Conservation (phyloP, 148 eudicot genomes). For the Silene uniflora region DNA sequence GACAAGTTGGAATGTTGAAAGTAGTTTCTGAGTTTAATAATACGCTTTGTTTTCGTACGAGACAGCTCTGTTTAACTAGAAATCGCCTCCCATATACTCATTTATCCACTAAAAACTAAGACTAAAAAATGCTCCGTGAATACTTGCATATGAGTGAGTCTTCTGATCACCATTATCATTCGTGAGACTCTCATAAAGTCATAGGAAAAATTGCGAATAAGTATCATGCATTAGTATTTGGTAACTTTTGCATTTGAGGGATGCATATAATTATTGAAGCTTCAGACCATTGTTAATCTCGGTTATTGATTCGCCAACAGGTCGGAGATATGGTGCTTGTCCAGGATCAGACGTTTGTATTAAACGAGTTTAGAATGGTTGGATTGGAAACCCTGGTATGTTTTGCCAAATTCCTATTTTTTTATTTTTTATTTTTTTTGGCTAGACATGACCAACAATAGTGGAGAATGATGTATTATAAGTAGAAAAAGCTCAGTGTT, state of each 20-base stretch:
- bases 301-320: conserved; percentile 31
- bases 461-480: background rate
- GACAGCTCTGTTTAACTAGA: too few species aligned
- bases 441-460: background rate
- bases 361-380: conserved; percentile 42
- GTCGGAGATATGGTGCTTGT: conserved; percentile 78
- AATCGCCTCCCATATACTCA: too few species aligned
- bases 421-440: background rate
- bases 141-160: too few species aligned
- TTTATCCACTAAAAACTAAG: too few species aligned
- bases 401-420: too few species aligned
- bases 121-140: too few species aligned
- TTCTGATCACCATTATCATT: too few species aligned
- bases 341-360: conserved; percentile 46
- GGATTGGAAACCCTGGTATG: conserved; percentile 77
- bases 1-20: background rate
- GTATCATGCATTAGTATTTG: background rate
- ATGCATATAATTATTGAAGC: too few species aligned
- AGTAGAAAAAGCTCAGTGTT: background rate
- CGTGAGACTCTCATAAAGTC: too few species aligned
- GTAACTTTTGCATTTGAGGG: background rate
- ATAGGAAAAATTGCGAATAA: background rate
- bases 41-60: too few species aligned
- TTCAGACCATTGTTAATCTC: too few species aligned
- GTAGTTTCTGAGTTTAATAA: background rate